phyloP scores from a whole-genome alignment of 148 eudicot genomes.

The Rhododendron kiyosumense region DNA sequence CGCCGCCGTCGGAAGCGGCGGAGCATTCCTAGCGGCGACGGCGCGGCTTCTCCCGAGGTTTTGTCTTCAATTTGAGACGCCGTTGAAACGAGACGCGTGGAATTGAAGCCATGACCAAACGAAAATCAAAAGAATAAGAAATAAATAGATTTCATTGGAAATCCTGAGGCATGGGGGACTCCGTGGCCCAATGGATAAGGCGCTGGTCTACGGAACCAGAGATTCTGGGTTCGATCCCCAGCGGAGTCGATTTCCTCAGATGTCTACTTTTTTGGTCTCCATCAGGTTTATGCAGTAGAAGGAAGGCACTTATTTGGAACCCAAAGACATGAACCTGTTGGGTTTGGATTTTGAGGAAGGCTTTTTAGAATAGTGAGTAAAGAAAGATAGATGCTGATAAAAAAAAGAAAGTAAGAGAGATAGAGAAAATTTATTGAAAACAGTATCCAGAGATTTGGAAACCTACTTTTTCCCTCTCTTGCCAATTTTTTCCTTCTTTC shows the following conservation, averaged over 20 bases:
- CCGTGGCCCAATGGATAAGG: conserved; percentile 99
- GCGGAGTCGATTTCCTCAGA: conserved; percentile 40
- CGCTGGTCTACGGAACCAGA: conserved; percentile 99
- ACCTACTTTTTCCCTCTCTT: neutral
- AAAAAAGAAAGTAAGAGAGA: too few relatives aligned
- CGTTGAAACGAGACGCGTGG: neutral
- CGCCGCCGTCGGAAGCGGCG: neutral
- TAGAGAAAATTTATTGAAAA: too few relatives aligned
- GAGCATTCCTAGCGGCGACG: neutral
- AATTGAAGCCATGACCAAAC: too few relatives aligned
- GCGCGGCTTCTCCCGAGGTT: neutral
- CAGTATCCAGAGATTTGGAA: too few relatives aligned
- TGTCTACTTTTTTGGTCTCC: neutral
- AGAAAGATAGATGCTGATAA: too few relatives aligned
- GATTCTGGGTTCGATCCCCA: conserved; percentile 99
- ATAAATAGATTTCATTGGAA: too few relatives aligned
- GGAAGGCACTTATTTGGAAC: too few relatives aligned
- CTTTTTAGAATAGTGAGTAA: too few relatives aligned
- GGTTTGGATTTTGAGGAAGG: too few relatives aligned
- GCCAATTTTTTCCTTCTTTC: too few relatives aligned
- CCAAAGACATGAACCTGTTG: too few relatives aligned
- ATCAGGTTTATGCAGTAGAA: neutral
- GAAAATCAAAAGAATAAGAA: too few relatives aligned
- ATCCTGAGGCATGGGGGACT: conserved; percentile 22
- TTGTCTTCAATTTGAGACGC: neutral